phyloP scores from a whole-genome alignment of 257 asterid species.

The Nicotiana tomentosiformis region DNA sequence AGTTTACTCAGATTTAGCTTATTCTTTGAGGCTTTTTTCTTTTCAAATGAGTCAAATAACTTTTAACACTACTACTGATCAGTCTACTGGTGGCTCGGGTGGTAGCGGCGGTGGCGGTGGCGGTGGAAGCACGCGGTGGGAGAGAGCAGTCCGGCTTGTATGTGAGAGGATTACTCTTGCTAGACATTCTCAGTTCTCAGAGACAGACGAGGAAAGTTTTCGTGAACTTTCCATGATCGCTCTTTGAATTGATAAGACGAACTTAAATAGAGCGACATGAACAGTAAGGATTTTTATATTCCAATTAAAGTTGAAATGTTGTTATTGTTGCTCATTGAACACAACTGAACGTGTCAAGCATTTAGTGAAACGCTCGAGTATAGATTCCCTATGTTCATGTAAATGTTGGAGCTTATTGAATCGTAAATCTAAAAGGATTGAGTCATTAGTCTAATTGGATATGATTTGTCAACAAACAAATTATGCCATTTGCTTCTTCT shows the following conservation, averaged over 20 bases:
- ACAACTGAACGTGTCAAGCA: neutral
- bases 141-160: neutral
- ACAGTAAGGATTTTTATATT: neutral
- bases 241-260: neutral
- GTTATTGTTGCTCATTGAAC: neutral
- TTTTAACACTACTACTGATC: neutral
- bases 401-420: neutral
- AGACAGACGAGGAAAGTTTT: constrained; percentile 9
- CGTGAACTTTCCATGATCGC: constrained; percentile 12
- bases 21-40: neutral
- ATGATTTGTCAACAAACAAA: neutral
- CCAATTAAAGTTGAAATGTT: neutral
- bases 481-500: neutral
- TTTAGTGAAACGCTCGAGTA: neutral
- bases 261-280: neutral
- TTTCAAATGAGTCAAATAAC: constrained; percentile 9
- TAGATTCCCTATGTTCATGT: neutral
- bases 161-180: constrained; percentile 7
- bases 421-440: neutral
- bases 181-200: neutral
- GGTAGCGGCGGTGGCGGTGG: neutral
- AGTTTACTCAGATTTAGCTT: neutral
- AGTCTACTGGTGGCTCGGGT: no score
- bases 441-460: neutral
- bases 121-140: neutral